Conservation (phyloP, 208 protist species). For the Endotrypanum monterogeii region DNA sequence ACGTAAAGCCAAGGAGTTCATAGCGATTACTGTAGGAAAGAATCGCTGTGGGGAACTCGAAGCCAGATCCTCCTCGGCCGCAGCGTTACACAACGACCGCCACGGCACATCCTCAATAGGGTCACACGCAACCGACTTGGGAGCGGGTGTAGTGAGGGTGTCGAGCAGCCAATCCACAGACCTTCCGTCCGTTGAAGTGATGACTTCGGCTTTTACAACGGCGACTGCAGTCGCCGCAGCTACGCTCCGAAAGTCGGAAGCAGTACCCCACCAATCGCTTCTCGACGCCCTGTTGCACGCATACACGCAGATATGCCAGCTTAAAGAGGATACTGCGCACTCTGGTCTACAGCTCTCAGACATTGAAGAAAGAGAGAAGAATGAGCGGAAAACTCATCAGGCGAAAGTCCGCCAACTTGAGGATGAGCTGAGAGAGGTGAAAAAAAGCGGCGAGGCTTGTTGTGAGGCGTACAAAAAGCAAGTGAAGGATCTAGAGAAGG, state of each 20-base stretch:
- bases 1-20: conserved; percentile 14
- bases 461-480: no score
- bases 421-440: no score
- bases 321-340: conserved; percentile 14
- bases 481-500: neutral
- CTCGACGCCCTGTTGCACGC: conserved; percentile 20
- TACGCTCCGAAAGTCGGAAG: neutral
- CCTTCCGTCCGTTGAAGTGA: neutral
- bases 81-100: neutral
- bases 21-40: conserved; percentile 12
- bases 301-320: conserved; percentile 8
- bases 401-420: neutral
- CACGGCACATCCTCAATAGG: no score
- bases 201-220: neutral
- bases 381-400: neutral
- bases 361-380: neutral
- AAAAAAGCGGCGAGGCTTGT: no score
- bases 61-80: neutral
- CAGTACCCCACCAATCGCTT: neutral
- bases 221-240: neutral
- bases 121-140: neutral
- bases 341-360: neutral
- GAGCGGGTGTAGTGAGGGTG: neutral
- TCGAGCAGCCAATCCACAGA: neutral
- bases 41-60: conserved; percentile 1